Conservation (phyloP, 768 basidiomycete species). For the Suillus clintonianus region DNA sequence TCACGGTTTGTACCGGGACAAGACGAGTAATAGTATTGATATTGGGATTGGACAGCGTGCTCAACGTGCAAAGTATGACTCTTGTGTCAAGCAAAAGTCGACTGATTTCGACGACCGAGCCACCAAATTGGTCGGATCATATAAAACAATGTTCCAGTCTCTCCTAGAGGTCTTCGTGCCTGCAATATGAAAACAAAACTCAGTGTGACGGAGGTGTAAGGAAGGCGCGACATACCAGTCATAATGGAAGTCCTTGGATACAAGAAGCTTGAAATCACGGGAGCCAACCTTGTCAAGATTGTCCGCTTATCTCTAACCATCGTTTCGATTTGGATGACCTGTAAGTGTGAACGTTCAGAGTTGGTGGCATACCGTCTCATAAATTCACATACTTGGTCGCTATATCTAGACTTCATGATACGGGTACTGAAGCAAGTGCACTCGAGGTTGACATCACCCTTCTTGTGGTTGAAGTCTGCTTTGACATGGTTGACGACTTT, state of each 20-base stretch:
- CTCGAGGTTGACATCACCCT: slow-evolving; percentile 33
- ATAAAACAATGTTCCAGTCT: slow-evolving; percentile 37
- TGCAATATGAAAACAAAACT: slow-evolving; percentile 16
- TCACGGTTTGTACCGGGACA: slow-evolving; percentile 38
- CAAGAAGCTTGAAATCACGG: slow-evolving; percentile 38
- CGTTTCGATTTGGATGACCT: slow-evolving; percentile 24
- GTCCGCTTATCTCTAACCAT: background rate
- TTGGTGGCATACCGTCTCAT: background rate
- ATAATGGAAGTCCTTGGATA: slow-evolving; percentile 47
- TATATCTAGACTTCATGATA: slow-evolving; percentile 31
- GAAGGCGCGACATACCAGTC: slow-evolving; percentile 38
- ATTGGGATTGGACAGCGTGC: slow-evolving; percentile 41
- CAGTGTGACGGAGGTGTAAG: background rate
- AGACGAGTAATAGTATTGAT: slow-evolving; percentile 17
- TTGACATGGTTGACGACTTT: slow-evolving; percentile 44
- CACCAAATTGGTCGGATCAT: slow-evolving; percentile 33
- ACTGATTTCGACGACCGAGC: too few relatives aligned
- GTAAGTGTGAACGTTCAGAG: background rate
- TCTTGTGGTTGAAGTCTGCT: slow-evolving; percentile 23
- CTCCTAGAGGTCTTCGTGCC: slow-evolving; percentile 54
- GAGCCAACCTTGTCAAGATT: slow-evolving; percentile 32
- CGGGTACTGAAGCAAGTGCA: slow-evolving; percentile 48
- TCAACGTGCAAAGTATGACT: slow-evolving; percentile 50
- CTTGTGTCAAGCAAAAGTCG: slow-evolving; percentile 28
- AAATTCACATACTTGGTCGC: slow-evolving; percentile 37